These are phyloP conservation scores for Mortierella sp. DNA, from an alignment of 371 early-diverging fungal species.

Conservation along the genomic window DNA sequence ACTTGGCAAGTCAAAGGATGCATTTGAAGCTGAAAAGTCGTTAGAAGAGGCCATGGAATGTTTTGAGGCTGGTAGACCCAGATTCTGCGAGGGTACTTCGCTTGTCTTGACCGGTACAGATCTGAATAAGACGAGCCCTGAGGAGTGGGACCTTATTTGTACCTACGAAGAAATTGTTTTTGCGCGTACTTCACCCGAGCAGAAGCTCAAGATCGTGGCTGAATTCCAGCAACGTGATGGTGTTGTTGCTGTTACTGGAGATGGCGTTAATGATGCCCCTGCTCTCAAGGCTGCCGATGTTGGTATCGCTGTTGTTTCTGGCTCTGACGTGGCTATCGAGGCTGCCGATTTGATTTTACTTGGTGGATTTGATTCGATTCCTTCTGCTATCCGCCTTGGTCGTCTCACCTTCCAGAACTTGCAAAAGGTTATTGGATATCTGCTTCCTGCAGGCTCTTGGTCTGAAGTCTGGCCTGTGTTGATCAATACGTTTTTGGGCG, in stretches of 20 bases:
- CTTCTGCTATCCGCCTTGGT: slow-evolving; percentile 82
- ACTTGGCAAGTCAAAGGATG: slow-evolving; percentile 2
- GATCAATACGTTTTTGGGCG: slow-evolving; percentile 75
- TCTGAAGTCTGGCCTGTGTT: slow-evolving; percentile 79
- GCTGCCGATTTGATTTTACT: slow-evolving; percentile 81
- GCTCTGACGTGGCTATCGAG: slow-evolving; percentile 85
- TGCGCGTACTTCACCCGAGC: slow-evolving; percentile 88
- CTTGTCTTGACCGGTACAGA: slow-evolving; percentile 70
- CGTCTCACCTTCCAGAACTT: slow-evolving; percentile 87
- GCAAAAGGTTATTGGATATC: slow-evolving; percentile 83
- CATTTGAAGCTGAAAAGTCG: not conserved
- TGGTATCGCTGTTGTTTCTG: slow-evolving; percentile 83
- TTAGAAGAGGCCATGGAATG: slow-evolving; percentile 15
- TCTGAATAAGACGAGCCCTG: slow-evolving; percentile 61
- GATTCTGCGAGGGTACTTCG: slow-evolving; percentile 53
- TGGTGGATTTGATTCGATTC: slow-evolving; percentile 80
- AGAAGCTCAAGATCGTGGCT: slow-evolving; percentile 84
- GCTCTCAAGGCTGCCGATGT: slow-evolving; percentile 85
- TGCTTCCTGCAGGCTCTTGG: slow-evolving; percentile 80
- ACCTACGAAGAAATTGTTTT: slow-evolving; percentile 84
- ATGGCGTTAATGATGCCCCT: slow-evolving; percentile 96
- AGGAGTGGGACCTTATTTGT: slow-evolving; percentile 71
- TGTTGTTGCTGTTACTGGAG: slow-evolving; percentile 86
- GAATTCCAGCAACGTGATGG: slow-evolving; percentile 75
- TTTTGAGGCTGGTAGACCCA: slow-evolving; percentile 48